Percentiles rank a stretch among this genome's conserved stretches.
phyloP scores from a whole-genome alignment of 2,329 filamentous ascomycete genomes.

The Apiospora saccharicola region DNA sequence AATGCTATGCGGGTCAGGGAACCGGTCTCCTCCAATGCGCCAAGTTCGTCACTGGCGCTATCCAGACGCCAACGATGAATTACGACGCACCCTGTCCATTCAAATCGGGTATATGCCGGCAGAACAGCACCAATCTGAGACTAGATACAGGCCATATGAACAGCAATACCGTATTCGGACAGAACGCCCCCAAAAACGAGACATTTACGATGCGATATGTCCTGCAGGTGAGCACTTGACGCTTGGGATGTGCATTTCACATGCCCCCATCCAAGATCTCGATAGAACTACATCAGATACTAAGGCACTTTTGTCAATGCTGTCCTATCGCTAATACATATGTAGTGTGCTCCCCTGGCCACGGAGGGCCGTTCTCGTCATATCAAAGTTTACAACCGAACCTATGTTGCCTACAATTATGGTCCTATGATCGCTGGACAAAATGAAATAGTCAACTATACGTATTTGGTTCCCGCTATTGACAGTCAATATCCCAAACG shows the following conservation, averaged over 20 bases:
- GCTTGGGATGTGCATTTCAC: no score
- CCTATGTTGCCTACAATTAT: not conserved
- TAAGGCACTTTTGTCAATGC: no score
- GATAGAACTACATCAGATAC: not conserved
- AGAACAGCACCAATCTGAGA: conserved; percentile 16
- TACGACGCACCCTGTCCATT: conserved; percentile 30
- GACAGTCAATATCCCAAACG: not conserved
- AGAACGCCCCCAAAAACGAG: conserved; percentile 27
- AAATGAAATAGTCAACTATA: not conserved
- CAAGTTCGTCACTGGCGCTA: conserved; percentile 23
- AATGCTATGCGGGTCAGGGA: conserved; percentile 27
- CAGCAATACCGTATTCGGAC: conserved; percentile 29
- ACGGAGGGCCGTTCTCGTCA: not conserved
- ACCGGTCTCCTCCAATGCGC: conserved; percentile 26
- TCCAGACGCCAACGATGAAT: conserved; percentile 2
- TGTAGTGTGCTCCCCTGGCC: not conserved
- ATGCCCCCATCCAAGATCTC: no score
- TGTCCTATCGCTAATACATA: no score
- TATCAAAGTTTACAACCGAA: not conserved
- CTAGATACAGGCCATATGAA: conserved; percentile 31
- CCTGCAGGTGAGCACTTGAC: conserved; percentile 13
- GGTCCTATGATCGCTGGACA: not conserved
- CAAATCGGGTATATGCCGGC: conserved; percentile 26
- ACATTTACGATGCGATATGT: conserved; percentile 28
- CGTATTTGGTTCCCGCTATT: not conserved